These are phyloP conservation scores for Phanerochaete carnosa DNA, from an alignment of 768 basidiomycete genomes.

Conservation along the genomic window DNA sequence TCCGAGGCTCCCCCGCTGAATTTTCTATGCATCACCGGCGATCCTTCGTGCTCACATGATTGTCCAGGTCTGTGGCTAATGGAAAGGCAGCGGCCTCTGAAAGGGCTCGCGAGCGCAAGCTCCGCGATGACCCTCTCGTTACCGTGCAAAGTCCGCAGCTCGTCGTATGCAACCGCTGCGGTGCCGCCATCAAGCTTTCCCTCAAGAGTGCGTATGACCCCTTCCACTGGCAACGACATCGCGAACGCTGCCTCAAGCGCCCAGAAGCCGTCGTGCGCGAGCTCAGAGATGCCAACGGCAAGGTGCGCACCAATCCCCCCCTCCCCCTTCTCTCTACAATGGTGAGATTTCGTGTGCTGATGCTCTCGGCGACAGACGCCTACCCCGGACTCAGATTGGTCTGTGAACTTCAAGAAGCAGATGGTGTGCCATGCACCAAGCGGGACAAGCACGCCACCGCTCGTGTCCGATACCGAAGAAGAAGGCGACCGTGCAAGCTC, in stretches of 20 bases:
- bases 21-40: too few relatives aligned
- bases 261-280: slow-evolving; percentile 20
- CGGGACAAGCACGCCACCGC: background rate
- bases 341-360: background rate
- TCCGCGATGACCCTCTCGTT: slow-evolving; percentile 13
- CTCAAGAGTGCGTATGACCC: slow-evolving; percentile 63
- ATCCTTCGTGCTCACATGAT: background rate
- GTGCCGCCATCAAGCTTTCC: slow-evolving; percentile 59
- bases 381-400: background rate
- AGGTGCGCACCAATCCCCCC: background rate
- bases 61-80: background rate
- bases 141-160: slow-evolving; percentile 11
- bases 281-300: slow-evolving; percentile 7
- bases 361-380: background rate
- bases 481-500: background rate
- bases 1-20: too few relatives aligned
- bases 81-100: slow-evolving; percentile 1
- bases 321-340: background rate
- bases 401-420: background rate
- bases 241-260: slow-evolving; percentile 55
- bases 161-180: slow-evolving; percentile 37
- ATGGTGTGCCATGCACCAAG: background rate
- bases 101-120: slow-evolving; percentile 1
- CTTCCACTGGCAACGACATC: slow-evolving; percentile 66
- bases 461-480: slow-evolving; percentile 3